Evolutionary conservation across 768 basidiomycete species (phyloP), one percentile per base, ranked within the genome.

Genomic region (Pisolithus marmoratus): DNA sequence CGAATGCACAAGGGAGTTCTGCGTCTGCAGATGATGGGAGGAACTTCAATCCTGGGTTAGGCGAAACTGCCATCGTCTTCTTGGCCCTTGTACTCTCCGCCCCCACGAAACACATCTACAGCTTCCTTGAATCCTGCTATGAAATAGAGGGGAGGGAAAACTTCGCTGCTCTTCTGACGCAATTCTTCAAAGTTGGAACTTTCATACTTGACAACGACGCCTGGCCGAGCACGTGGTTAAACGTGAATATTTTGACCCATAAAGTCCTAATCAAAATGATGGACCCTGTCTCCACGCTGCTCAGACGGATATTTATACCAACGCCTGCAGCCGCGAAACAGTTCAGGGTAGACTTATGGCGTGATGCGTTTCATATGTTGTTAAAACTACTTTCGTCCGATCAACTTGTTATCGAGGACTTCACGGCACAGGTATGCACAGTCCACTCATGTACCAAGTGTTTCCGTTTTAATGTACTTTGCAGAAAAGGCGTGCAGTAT

Each of bases 401-500:
- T 44, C 91, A 94, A 52, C 77, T 97, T 17, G 84, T 91, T 15
- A 93, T 97, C 45, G 95, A 98, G 66, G 92, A 97, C 55, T 94
- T 94, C 56, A 91, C 85, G 61, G 90, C 94, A 2, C 95, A 95
- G 80, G 91, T 88, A 53, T 36, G 72, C 41, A 15, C 34, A n/a
- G n/a, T n/a, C 14, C 19, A n/a, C n/a, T n/a, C n/a, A n/a, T n/a
- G n/a, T n/a, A n/a, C 53, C 24, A n/a, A 44, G 29, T 31, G 19
- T 50, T 51, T 22, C 38, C 27, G 12, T 41, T 34, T 53, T 59
- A 19, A 56, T 29, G 12, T 43, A 38, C 34, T 27, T 45, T 44
- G 31, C 52, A 96, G 90, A 92, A 92, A 84, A 88, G 93, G 38
- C 84, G 94, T 40, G 90, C 94, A 3, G 90, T 94, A 9, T 97